Evolutionary conservation across 192 early-diverging fungal species (phyloP), one percentile per base, ranked within the genome.

Genomic region (Umbelopsis ramanniana): DNA sequence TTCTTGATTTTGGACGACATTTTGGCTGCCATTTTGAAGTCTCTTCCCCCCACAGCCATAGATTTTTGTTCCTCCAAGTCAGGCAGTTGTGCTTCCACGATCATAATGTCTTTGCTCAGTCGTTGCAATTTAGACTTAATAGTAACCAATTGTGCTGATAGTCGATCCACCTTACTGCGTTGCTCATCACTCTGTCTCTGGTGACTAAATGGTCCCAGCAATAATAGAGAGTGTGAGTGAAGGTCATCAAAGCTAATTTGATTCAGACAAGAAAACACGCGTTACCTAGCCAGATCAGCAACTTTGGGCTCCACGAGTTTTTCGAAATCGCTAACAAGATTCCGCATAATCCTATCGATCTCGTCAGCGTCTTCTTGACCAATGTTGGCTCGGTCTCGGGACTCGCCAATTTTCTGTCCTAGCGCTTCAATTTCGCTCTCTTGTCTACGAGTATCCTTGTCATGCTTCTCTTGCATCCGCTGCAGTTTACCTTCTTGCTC

Each of bases 31-130:
- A 33, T 63, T n/a, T 63, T 63, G 15, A 63, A 63, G 57, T 63
- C 57, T 38, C 57, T 22, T 4, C 57, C 57, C 5, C 57, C 33
- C 3, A 63, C 57, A 1, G 57, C 57, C 33, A 35, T 63, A 2
- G 57, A 19, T 19, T 63, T 63, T 14, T 63, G 57, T 9, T 63
- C 57, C 17, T 63, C 57, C 57, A 63, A 63, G 5, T 63, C 57
- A 17, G 57, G 57, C 6, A 63, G 19, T 14, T 63, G 57, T 17
- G 57, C 23, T 17, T 63, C 57, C 3, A 63, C 57, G 17, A 63
- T 63, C 57, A 63, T 29, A 35, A 63, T 63, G 33, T 63, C 57
- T 63, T 63, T 63, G 33, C 57, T 63, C 57, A 63, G 26, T 8
- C 57, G 57, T 63, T 63, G 57, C 57, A 63, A 35, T 63, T 63